Conservation (phyloP, 176 grass and related monocot genomes). For the Carex scoparia region DNA sequence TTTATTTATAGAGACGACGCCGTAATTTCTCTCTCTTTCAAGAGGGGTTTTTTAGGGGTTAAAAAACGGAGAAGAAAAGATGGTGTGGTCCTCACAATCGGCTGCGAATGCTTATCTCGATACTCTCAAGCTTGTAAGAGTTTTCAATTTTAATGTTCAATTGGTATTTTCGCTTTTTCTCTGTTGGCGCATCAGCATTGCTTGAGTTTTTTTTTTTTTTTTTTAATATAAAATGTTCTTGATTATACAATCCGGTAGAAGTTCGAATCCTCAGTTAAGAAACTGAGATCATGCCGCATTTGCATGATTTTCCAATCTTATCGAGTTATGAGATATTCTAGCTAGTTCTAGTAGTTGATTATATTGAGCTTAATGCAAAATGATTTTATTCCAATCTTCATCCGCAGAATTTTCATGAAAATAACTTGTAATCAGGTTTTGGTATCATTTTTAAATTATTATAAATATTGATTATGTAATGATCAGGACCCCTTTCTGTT, state of each 20-base stretch:
- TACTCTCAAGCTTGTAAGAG: conserved; percentile 33
- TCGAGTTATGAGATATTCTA: background rate
- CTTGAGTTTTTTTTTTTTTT: background rate
- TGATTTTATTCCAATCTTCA: background rate
- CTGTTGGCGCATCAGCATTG: background rate
- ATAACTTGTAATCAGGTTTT: background rate
- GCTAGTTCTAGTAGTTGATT: background rate
- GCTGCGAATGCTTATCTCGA: conserved; percentile 36
- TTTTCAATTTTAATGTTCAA: background rate
- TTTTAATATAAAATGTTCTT: background rate
- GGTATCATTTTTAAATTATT: background rate
- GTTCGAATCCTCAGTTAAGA: background rate
- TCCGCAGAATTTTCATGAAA: background rate
- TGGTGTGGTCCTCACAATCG: conserved; percentile 31
- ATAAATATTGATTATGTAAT: background rate
- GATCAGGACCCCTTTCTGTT: background rate
- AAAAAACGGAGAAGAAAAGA: background rate
- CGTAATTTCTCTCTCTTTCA: background rate
- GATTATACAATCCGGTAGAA: background rate
- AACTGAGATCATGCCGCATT: background rate
- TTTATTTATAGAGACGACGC: background rate
- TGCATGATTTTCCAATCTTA: background rate
- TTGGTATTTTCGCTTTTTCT: background rate
- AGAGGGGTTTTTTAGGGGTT: background rate
- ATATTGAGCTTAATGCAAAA: background rate